Conservation (phyloP, 345 rosid genomes). For the Carallia brachiata region DNA sequence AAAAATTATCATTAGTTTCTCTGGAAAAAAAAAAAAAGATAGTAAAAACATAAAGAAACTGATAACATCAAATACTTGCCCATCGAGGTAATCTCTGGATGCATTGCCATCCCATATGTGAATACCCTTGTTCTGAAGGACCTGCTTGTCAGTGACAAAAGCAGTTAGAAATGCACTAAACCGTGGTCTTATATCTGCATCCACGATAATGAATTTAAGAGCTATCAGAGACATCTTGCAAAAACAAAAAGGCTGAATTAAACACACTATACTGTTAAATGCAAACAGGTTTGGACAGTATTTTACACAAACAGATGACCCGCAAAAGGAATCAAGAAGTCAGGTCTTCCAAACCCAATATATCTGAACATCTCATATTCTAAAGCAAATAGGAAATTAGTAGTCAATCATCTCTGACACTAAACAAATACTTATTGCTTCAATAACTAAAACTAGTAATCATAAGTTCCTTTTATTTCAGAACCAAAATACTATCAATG, state of each 20-base stretch:
- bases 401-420: no score
- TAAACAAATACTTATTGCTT: no score
- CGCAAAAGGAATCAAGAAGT: background rate
- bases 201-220: background rate
- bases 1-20: background rate
- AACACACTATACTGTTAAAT: background rate
- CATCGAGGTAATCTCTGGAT: slow-evolving; percentile 84
- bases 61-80: slow-evolving; percentile 36
- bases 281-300: background rate
- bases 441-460: no score
- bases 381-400: no score
- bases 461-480: no score
- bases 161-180: no score
- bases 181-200: background rate
- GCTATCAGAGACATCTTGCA: background rate
- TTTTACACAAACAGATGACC: background rate
- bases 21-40: background rate
- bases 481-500: no score
- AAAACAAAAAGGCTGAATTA: background rate
- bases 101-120: slow-evolving; percentile 98
- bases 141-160: slow-evolving; percentile 29
- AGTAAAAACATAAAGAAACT: background rate
- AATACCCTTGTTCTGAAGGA: slow-evolving; percentile 88
- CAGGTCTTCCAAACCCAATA: background rate
- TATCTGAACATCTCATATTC: background rate